phyloP scores from a whole-genome alignment of 2,329 filamentous ascomycete species.

The Xylaria sp. region DNA sequence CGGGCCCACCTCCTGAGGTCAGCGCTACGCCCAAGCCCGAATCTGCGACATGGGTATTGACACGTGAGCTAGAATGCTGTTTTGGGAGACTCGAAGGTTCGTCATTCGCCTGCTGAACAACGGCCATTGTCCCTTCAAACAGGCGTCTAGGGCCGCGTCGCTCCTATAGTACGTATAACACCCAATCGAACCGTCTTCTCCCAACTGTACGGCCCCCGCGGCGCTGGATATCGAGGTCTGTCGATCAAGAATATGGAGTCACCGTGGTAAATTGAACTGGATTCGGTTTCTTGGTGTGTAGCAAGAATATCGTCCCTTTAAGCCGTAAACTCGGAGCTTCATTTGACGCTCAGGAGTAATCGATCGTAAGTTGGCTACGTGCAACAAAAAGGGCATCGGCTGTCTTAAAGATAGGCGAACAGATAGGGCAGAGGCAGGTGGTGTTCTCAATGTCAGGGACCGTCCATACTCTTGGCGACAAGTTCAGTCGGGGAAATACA shows the following conservation, averaged over 20 bases:
- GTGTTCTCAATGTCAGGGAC: slow-evolving; percentile 30
- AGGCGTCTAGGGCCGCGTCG: slow-evolving; percentile 11
- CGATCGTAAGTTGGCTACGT: slow-evolving; percentile 4
- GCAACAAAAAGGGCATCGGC: slow-evolving; percentile 7
- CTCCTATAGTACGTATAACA: slow-evolving; percentile 11
- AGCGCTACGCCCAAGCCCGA: slow-evolving; percentile 38
- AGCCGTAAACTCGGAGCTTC: not conserved
- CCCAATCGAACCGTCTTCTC: not conserved
- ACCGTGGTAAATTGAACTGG: not conserved
- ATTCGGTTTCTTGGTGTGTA: not conserved
- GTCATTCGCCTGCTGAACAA: slow-evolving; percentile 26
- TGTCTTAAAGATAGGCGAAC: not conserved
- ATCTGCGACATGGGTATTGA: slow-evolving; percentile 37
- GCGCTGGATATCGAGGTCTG: not conserved
- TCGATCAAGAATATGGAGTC: slow-evolving; percentile 1
- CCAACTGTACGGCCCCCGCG: not conserved
- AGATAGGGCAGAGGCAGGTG: slow-evolving; percentile 12
- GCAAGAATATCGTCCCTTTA: not conserved
- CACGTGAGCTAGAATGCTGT: slow-evolving; percentile 29
- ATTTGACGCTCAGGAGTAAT: slow-evolving; percentile 2
- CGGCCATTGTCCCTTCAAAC: slow-evolving; percentile 33
- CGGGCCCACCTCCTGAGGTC: slow-evolving; percentile 41
- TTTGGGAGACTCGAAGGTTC: slow-evolving; percentile 25
- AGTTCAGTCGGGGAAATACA: slow-evolving; percentile 9
- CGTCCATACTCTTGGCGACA: slow-evolving; percentile 31